Evolutionary conservation across 2,329 filamentous ascomycete species (phyloP).

Genomic region (Pseudocercospora eumusae): DNA sequence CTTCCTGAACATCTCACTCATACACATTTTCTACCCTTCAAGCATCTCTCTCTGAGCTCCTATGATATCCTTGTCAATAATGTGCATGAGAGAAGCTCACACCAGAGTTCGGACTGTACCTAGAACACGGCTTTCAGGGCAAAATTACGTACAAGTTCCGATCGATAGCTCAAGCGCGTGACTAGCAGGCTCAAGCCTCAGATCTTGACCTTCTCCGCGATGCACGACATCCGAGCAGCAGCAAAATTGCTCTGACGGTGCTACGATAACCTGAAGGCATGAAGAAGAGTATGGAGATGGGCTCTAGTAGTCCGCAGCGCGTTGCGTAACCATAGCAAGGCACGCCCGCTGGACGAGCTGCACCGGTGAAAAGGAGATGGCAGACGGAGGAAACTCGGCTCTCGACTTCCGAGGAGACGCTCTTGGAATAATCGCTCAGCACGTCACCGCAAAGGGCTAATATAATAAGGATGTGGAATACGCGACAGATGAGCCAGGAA

Average conservation of each 20-base stretch:
- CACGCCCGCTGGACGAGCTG: neutral
- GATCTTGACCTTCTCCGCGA: conserved; percentile 5
- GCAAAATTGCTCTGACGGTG: neutral
- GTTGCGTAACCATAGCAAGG: neutral
- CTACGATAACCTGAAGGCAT: neutral
- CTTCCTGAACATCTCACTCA: neutral
- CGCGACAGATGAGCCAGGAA: neutral
- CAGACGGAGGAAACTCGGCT: conserved; percentile 9
- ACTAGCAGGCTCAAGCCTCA: neutral
- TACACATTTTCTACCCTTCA: neutral
- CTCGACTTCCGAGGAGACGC: conserved; percentile 12
- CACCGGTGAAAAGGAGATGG: neutral
- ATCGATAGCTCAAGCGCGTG: neutral
- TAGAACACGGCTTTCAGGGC: neutral
- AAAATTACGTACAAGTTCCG: conserved; percentile 8
- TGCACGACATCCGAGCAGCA: neutral
- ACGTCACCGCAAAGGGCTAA: conserved; percentile 8
- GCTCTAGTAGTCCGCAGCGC: neutral
- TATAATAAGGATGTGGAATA: conserved; percentile 7
- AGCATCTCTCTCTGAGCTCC: neutral
- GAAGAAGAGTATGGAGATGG: neutral
- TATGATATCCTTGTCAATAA: neutral
- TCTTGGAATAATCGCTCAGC: neutral
- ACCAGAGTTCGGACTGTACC: neutral
- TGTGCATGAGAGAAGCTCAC: neutral